Evolutionary conservation across 805 yeast genomes (phyloP), one percentile per base, ranked within the genome.

Genomic region (Schwanniomyces yamadae): DNA sequence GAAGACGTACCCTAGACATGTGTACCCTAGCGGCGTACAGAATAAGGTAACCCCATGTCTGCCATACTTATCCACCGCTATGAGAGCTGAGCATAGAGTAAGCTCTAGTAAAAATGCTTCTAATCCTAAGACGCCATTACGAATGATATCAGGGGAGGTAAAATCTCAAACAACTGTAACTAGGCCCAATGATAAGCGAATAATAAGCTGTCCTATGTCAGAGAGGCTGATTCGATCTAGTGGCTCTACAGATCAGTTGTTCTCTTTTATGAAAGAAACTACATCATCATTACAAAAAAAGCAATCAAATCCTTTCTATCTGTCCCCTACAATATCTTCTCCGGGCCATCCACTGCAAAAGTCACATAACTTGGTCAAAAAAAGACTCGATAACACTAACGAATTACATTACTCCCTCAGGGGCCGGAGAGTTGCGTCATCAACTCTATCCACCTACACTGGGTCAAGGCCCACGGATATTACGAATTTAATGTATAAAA

Each of bases 211-310:
- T 19, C 55, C 55, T 4, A 30, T 49, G 39, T 36, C 52, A 3
- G 55, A 50, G n/a, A 44, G 40, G 5, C 31, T 48, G 6, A 27
- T 5, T 35, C 39, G 39, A 30, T 57, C 34, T 19, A 33, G 19
- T 24, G 13, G 19, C 4, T n/a, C 23, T n/a, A 20, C 15, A 12
- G 30, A 44, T n/a, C 45, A 42, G 33, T 54, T 47, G 28, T 55
- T 58, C 31, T 63, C 71, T 5, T 67, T 67, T 40, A 67, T 67
- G 73, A 51, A 54, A 26, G 69, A 61, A 7, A 67, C 72, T 0
- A 45, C 69, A 9, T 61, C 70, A 2, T 66, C 72, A 1, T 46
- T 57, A 13, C 55, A 56, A 38, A 62, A 66, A 37, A 61, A 57
- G 41, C 54, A 35, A 39, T 41, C 32, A 39, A 41, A 38, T 32